Base-by-base conservation (phyloP, 192 early-diverging fungal species). In the Dissophora ornata region DNA sequence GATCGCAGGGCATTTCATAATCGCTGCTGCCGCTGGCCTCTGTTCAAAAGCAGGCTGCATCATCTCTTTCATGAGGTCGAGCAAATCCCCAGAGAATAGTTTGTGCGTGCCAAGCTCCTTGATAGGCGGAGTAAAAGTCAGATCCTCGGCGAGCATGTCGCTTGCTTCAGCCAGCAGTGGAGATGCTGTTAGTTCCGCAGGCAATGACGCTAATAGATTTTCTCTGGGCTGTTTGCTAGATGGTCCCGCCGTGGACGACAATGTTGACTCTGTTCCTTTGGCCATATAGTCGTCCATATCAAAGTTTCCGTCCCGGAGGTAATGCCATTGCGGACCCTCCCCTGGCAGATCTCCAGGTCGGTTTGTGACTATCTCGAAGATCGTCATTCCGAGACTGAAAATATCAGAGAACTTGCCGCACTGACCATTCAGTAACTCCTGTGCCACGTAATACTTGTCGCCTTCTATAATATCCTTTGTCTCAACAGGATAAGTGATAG, bases 391-490 rank as follows among this genome's bases (percentile, higher is more conserved):
- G 16, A 98, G 84, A 75, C 97, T 97, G 62, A 97, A 98, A 21
- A 99, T 82, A 67, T 99, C 97, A 0, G 93, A 94, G 0, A 90
- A 86, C 33, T 89, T 91, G 54, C 88, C 87, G 81, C 90, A 94
- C 21, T 74, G 63, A 8, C 85, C 86, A 36, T 79, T 81, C 62
- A 98, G 71, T 10, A 96, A 73, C 70, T 99, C 97, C 9, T 92
- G 91, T 8, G 97, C 94, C 77, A 99, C 88, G 59, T 99, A 99
- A 41, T 85, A 86, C 53, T 96, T 90, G 83, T 99, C 97, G 2
- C 97, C 97, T 79, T 99, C 97, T 18, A 82, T 81, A 9, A 67
- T 80, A 36, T 93, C 92, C 22, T 80, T 69, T 0, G 60, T 79
- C 24, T 80, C 89, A 47, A 90, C 79, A 9, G 92, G 91, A 26